These are phyloP conservation scores for Euphorbia celastroides DNA, from an alignment of 441 rosid genomes.

Conservation along the genomic window DNA sequence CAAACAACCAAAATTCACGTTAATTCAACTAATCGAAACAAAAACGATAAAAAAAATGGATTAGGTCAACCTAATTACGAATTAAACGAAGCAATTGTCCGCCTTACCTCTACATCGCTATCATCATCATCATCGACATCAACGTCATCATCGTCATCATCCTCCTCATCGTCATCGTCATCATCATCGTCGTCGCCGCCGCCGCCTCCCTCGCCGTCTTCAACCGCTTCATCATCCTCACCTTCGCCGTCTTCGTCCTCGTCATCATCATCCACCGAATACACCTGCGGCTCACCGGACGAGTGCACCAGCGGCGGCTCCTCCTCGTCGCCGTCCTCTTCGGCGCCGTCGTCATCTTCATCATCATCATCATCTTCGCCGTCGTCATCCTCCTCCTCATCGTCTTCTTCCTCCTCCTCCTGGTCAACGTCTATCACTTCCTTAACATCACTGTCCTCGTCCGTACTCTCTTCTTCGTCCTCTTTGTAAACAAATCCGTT, in stretches of 20 bases:
- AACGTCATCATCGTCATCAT: conserved; percentile 14
- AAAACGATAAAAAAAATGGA: neutral
- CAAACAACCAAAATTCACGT: neutral
- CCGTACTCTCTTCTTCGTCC: conserved; percentile 25
- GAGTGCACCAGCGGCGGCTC: conserved; percentile 50
- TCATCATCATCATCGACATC: conserved; percentile 38
- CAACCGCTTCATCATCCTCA: conserved; percentile 26
- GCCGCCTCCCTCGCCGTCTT: conserved; percentile 31
- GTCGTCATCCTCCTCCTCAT: conserved; percentile 21
- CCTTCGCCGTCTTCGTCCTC: conserved; percentile 40
- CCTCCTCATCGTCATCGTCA: conserved; percentile 23
- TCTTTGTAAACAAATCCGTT: conserved; percentile 27
- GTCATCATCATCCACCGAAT: conserved; percentile 39
- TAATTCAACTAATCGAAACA: neutral
- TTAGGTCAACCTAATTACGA: neutral
- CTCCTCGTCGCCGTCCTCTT: conserved; percentile 33
- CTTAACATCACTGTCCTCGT: conserved; percentile 30
- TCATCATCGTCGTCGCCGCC: conserved; percentile 42
- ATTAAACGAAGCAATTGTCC: too few relatives aligned
- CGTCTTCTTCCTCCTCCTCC: conserved; percentile 36
- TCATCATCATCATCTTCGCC: conserved; percentile 35
- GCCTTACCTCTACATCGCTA: conserved; percentile 19
- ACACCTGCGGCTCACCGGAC: conserved; percentile 51
- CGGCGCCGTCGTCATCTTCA: conserved; percentile 35
- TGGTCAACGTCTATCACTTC: conserved; percentile 22